These are phyloP conservation scores for Drosera capensis DNA, from an alignment of 148 eudicot species.

Conservation along the genomic window DNA sequence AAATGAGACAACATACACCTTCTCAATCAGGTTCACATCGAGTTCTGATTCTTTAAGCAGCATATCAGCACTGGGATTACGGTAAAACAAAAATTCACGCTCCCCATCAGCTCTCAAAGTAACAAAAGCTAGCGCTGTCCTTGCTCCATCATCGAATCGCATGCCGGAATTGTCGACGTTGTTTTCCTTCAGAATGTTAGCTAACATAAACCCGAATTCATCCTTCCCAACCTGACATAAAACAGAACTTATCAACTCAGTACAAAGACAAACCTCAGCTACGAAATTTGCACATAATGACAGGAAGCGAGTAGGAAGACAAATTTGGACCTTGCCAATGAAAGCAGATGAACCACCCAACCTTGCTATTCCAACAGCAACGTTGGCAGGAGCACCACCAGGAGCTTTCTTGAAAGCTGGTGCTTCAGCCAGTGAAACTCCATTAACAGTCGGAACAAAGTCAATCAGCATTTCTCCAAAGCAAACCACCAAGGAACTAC, in stretches of 20 bases:
- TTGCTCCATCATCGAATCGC: conserved; percentile 54
- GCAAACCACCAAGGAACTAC: conserved; percentile 49
- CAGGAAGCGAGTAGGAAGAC: background rate
- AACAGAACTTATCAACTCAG: background rate
- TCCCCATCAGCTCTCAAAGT: conserved; percentile 59
- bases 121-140: conserved; percentile 71
- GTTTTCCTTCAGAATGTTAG: conserved; percentile 63
- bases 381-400: conserved; percentile 98
- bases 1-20: background rate
- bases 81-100: conserved; percentile 73
- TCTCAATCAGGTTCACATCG: background rate
- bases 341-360: conserved; percentile 86
- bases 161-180: conserved; percentile 65
- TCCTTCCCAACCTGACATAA: conserved; percentile 58
- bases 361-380: conserved; percentile 74
- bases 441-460: conserved; percentile 67
- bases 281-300: background rate
- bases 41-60: conserved; percentile 3
- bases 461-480: conserved; percentile 92
- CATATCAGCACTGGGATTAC: conserved; percentile 84
- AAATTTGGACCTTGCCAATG: conserved; percentile 58
- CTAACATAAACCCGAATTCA: conserved; percentile 78
- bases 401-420: conserved; percentile 83
- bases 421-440: conserved; percentile 83
- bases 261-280: background rate